Conservation (phyloP, 495 filamentous ascomycete genomes). For the Letharia lupina region DNA sequence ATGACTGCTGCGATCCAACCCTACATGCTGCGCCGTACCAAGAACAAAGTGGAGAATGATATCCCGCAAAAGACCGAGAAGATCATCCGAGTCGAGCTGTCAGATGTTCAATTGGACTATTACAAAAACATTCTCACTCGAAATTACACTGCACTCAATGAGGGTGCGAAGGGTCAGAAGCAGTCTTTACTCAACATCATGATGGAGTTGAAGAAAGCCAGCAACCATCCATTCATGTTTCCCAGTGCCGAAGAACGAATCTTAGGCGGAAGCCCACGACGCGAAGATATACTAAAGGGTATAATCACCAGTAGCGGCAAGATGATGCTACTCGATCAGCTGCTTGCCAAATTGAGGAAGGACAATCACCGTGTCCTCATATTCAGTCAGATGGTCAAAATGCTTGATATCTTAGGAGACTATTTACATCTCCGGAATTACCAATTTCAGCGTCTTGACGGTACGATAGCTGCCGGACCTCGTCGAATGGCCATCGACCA, state of each 20-base stretch:
- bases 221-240: constrained; percentile 98
- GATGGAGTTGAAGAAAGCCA: constrained; percentile 99
- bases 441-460: constrained; percentile 87
- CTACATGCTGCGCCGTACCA: constrained; percentile 92
- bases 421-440: constrained; percentile 86
- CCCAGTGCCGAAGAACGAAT: constrained; percentile 84
- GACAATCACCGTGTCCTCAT: constrained; percentile 94
- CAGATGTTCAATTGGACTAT: constrained; percentile 92
- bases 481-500: constrained; percentile 92
- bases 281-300: constrained; percentile 80
- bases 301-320: constrained; percentile 96
- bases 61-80: constrained; percentile 95
- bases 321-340: constrained; percentile 95
- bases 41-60: constrained; percentile 92
- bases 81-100: constrained; percentile 93
- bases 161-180: constrained; percentile 79
- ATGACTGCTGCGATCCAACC: constrained; percentile 71
- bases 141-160: constrained; percentile 91
- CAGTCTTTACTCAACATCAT: constrained; percentile 97
- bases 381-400: constrained; percentile 99
- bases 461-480: constrained; percentile 78
- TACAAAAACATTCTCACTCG: constrained; percentile 98
- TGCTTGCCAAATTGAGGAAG: constrained; percentile 80
- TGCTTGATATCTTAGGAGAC: constrained; percentile 90
- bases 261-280: constrained; percentile 61